Conservation (phyloP, 257 asterid genomes). For the Jasminum sambac region DNA sequence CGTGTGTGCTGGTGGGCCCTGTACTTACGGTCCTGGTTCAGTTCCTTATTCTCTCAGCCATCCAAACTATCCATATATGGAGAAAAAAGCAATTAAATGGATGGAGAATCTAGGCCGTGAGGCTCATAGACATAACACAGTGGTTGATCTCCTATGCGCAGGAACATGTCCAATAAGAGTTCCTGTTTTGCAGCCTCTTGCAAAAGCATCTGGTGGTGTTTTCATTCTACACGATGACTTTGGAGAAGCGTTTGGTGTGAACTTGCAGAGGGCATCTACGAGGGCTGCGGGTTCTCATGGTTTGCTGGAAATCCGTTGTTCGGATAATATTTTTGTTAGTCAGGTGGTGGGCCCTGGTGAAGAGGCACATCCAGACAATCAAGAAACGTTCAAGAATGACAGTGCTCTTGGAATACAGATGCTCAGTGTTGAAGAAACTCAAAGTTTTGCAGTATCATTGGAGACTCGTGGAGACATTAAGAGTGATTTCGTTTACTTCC, state of each 20-base stretch:
- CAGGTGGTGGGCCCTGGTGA: slow-evolving; percentile 97
- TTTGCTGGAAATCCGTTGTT: slow-evolving; percentile 82
- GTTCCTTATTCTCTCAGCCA: slow-evolving; percentile 79
- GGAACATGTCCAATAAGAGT: slow-evolving; percentile 93
- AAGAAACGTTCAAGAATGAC: slow-evolving; percentile 64
- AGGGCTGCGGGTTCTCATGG: slow-evolving; percentile 95
- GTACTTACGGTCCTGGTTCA: slow-evolving; percentile 90
- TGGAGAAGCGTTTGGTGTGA: slow-evolving; percentile 98
- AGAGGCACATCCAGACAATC: slow-evolving; percentile 73
- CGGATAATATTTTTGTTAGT: slow-evolving; percentile 74
- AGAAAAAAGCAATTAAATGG: slow-evolving; percentile 75
- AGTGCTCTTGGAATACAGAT: slow-evolving; percentile 64
- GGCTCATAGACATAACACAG: slow-evolving; percentile 65
- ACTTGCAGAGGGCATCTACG: slow-evolving; percentile 87
- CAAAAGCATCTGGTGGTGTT: slow-evolving; percentile 88
- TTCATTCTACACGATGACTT: slow-evolving; percentile 87
- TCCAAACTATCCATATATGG: slow-evolving; percentile 82
- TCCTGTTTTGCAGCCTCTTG: slow-evolving; percentile 79
- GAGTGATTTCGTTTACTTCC: slow-evolving; percentile 85
- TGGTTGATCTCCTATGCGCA: slow-evolving; percentile 83
- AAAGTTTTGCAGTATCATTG: slow-evolving; percentile 76
- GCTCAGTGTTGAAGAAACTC: slow-evolving; percentile 90
- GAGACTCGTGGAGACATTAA: slow-evolving; percentile 78
- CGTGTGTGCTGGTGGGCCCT: slow-evolving; percentile 92
- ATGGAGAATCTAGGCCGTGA: slow-evolving; percentile 81